A percentile compares a stretch with the other conserved stretches of the same genome.
phyloP scores from a whole-genome alignment of 148 eudicot genomes.

The Polygonum aviculare region DNA sequence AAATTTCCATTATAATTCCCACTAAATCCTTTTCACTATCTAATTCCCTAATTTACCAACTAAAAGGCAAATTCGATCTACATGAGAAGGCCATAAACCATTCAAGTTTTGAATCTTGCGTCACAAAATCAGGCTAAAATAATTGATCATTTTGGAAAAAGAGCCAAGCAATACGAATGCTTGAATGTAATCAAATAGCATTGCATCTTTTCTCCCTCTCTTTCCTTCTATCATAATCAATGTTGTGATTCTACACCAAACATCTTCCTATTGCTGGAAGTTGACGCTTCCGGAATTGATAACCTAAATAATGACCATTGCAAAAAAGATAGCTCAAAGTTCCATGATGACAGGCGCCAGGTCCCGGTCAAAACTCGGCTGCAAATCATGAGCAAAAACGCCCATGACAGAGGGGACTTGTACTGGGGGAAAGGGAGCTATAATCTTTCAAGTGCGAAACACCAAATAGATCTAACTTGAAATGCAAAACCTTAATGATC shows the following conservation, averaged over 20 bases:
- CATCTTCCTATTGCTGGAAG: slow-evolving; percentile 4
- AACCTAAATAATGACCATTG: background rate
- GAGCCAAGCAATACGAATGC: background rate
- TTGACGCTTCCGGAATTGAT: background rate
- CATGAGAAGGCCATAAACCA: background rate
- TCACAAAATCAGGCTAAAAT: background rate
- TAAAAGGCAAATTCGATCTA: background rate
- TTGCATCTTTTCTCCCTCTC: background rate
- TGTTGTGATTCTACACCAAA: background rate
- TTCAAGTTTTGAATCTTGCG: background rate
- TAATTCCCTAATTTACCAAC: background rate
- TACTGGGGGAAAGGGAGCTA: background rate
- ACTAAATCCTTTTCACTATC: background rate
- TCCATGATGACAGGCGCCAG: background rate
- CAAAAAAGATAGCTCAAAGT: background rate
- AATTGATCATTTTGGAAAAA: background rate
- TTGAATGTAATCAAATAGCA: background rate
- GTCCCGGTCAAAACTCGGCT: background rate
- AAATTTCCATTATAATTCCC: background rate
- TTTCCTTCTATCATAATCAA: background rate
- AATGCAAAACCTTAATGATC: background rate
- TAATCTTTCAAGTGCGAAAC: background rate
- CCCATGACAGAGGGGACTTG: background rate
- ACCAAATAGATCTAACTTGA: slow-evolving; percentile 1
- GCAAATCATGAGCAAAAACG: background rate